Evolutionary conservation across 2,329 filamentous ascomycete species (phyloP), one percentile per base, ranked within the genome.

Genomic region (Myotisia sp.): DNA sequence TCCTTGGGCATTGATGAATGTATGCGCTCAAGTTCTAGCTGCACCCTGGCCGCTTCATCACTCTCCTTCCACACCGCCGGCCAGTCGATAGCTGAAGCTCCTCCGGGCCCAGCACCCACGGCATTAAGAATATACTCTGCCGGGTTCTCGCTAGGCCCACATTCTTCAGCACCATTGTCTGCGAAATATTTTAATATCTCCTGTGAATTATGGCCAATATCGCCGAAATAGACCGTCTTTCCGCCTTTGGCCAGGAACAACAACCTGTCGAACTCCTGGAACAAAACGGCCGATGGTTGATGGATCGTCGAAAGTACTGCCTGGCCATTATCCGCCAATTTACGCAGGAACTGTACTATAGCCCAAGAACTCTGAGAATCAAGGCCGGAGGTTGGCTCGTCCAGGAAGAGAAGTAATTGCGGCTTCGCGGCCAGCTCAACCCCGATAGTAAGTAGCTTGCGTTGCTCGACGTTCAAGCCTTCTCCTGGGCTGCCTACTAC

Each of bases 241-340:
- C 75, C 76, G 8, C 74, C 74, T 32, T 65, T 65, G 1, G 71
- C 71, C 0, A 79, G 60, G 48, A 79, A 74, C 0, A 78, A 55
- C 1, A 78, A 53, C 1, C 64, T 61, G 41, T 78, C 74, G 31
- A 77, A 93, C 39, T 82, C 74, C 54, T 92, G 80, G 63, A 94
- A 92, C 29, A 93, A 67, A 64, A 92, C 82, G 24, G 84, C 83
- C 8, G 81, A 87, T 9, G 86, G 86, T 54, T 94, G 86, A 54
- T 94, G 86, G 40, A 94, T 92, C 0, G 86, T 93, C 59, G 83
- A 92, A 9, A 94, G 71, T 50, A 94, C 78, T 16, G 86, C 84
- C 54, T 90, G 83, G 6, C 86, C 86, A 37, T 73, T 76, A 54
- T 87, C 80, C 45, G 84, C 82, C 22, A 94, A 65, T 59, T 87